phyloP scores from a whole-genome alignment of 1,139 yeast species.

The Schwanniomyces etchellsii region DNA sequence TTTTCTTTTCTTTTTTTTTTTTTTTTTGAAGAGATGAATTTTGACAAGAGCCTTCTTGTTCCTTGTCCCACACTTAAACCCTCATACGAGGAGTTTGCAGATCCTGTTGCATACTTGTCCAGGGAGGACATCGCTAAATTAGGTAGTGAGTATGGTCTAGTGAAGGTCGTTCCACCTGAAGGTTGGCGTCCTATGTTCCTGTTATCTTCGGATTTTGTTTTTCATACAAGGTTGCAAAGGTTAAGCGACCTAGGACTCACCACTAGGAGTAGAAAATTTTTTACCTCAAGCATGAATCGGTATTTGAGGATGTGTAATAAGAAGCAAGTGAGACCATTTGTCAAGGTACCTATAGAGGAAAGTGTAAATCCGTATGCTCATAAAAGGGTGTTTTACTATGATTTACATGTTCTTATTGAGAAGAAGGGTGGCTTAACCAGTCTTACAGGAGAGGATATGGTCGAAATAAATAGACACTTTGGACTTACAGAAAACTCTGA shows the following conservation, averaged over 20 bases:
- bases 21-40: conserved; percentile 9
- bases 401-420: conserved; percentile 45
- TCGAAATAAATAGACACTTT: conserved; percentile 20
- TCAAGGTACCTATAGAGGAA: conserved; percentile 5
- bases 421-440: conserved; percentile 18
- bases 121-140: conserved; percentile 41
- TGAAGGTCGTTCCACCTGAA: conserved; percentile 61
- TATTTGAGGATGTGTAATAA: conserved; percentile 44
- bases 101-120: conserved; percentile 60
- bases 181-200: conserved; percentile 51
- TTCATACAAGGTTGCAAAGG: conserved; percentile 62
- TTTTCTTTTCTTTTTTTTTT: too few relatives aligned
- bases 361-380: conserved; percentile 25
- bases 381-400: conserved; percentile 47
- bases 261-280: conserved; percentile 58
- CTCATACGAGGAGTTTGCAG: conserved; percentile 44
- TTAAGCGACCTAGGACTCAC: conserved; percentile 58
- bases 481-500: conserved; percentile 13
- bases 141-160: conserved; percentile 58
- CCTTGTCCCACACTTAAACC: conserved; percentile 59
- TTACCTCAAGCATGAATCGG: conserved; percentile 54
- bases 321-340: conserved; percentile 22
- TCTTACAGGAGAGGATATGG: conserved; percentile 28
- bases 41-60: conserved; percentile 21
- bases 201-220: conserved; percentile 48